These are phyloP conservation scores for Penicillium palitans DNA, from an alignment of 2,329 filamentous ascomycete genomes.

Conservation along the genomic window DNA sequence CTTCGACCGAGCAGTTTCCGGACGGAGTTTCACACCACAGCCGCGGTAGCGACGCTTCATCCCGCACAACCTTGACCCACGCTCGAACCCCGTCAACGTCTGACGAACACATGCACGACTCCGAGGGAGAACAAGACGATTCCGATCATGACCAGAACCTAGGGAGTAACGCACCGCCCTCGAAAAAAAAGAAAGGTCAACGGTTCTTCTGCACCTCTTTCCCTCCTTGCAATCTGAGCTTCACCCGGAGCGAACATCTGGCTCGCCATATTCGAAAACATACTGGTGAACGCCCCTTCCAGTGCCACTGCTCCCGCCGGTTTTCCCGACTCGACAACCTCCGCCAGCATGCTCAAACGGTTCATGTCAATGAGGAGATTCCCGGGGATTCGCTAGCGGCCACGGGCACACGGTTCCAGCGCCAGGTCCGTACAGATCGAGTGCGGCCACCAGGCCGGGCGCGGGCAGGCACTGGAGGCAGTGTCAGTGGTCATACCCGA, in stretches of 20 bases:
- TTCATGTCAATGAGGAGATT: conserved; percentile 97
- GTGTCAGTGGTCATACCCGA: conserved; percentile 67
- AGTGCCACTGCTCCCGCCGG: conserved; percentile 88
- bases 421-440: conserved; percentile 85
- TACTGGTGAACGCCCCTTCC: conserved; percentile 93
- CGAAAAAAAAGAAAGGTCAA: conserved; percentile 95
- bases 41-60: conserved; percentile 36
- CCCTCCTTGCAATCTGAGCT: conserved; percentile 89
- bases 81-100: conserved; percentile 46
- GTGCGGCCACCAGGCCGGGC: conserved; percentile 74
- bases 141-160: conserved; percentile 67
- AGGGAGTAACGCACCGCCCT: conserved; percentile 65
- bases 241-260: conserved; percentile 92
- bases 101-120: conserved; percentile 73
- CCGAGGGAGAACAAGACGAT: conserved; percentile 64
- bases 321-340: conserved; percentile 95
- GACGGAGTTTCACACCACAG: conserved; percentile 22
- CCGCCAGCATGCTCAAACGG: conserved; percentile 93
- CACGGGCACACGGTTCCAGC: conserved; percentile 85
- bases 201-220: conserved; percentile 96
- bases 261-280: conserved; percentile 98
- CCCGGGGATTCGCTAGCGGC: conserved; percentile 90
- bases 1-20: conserved; percentile 22
- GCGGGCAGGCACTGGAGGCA: conserved; percentile 74
- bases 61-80: conserved; percentile 18